phyloP scores from a whole-genome alignment of 1,284 basidiomycete genomes.

The Ceratobasidium theobromae region DNA sequence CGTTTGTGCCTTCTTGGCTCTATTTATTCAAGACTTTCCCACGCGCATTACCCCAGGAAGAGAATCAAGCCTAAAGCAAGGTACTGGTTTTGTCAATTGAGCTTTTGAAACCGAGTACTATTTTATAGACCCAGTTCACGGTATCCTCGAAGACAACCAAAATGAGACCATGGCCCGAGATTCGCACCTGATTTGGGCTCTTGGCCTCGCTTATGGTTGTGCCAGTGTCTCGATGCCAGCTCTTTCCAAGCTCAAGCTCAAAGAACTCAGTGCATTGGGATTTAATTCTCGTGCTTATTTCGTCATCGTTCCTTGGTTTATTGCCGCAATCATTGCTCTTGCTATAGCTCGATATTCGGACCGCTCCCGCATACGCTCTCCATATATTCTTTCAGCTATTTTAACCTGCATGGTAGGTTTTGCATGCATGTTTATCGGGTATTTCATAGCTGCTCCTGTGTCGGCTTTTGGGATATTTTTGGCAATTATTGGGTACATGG shows the following conservation, averaged over 20 bases:
- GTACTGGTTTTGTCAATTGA: neutral
- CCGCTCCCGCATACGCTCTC: constrained; percentile 3
- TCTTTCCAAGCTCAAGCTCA: neutral
- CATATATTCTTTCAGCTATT: neutral
- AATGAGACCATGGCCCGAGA: constrained; percentile 14
- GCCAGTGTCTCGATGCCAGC: constrained; percentile 1
- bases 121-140: neutral
- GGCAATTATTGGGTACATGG: constrained; percentile 9
- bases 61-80: constrained; percentile 7
- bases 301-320: constrained; percentile 8
- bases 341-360: constrained; percentile 5
- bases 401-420: constrained; percentile 6
- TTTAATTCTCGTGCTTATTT: neutral
- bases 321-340: constrained; percentile 1
- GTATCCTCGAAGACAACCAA: constrained; percentile 14
- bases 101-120: neutral
- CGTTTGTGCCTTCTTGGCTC: neutral
- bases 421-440: constrained; percentile 10
- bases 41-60: neutral
- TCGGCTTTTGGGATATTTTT: constrained; percentile 7
- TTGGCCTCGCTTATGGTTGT: constrained; percentile 15
- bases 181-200: constrained; percentile 24
- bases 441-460: neutral
- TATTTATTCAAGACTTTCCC: constrained; percentile 14
- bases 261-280: neutral